Conservation (phyloP, 2,329 filamentous ascomycete genomes). For the Stagonosporopsis chrysanthemi region DNA sequence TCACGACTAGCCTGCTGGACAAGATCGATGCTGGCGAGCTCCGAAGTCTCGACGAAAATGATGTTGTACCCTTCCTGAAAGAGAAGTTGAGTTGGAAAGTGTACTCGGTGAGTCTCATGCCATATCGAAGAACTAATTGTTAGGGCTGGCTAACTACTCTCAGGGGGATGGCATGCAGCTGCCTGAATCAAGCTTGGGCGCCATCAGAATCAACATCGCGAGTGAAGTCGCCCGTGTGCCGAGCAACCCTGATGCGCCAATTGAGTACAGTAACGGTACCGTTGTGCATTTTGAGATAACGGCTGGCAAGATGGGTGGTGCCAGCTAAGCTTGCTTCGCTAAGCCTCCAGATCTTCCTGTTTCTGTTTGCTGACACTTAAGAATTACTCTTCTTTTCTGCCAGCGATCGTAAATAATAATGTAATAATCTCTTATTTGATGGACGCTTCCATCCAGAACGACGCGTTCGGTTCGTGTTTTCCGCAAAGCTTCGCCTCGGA, state of each 20-base stretch:
- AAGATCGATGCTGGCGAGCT: slow-evolving; percentile 28
- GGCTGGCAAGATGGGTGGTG: slow-evolving; percentile 20
- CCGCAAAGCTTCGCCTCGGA: background rate
- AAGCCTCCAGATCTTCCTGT: no score
- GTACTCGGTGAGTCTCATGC: slow-evolving; percentile 26
- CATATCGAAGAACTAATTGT: background rate
- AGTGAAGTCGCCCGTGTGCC: slow-evolving; percentile 28
- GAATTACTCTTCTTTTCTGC: background rate
- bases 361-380: background rate
- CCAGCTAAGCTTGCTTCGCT: background rate
- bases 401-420: background rate
- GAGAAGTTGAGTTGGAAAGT: slow-evolving; percentile 41
- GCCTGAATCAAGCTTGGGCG: slow-evolving; percentile 15
- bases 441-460: background rate
- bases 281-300: slow-evolving; percentile 30
- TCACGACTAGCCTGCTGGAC: slow-evolving; percentile 40
- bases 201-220: slow-evolving; percentile 25
- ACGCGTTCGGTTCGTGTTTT: background rate
- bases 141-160: slow-evolving; percentile 5
- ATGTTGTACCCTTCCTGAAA: slow-evolving; percentile 40
- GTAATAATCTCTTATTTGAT: background rate
- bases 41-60: slow-evolving; percentile 25
- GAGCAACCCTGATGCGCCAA: slow-evolving; percentile 18
- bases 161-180: slow-evolving; percentile 28
- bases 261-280: slow-evolving; percentile 27